Conservation (phyloP, 768 basidiomycete genomes). For the Clathrus columnatus region DNA sequence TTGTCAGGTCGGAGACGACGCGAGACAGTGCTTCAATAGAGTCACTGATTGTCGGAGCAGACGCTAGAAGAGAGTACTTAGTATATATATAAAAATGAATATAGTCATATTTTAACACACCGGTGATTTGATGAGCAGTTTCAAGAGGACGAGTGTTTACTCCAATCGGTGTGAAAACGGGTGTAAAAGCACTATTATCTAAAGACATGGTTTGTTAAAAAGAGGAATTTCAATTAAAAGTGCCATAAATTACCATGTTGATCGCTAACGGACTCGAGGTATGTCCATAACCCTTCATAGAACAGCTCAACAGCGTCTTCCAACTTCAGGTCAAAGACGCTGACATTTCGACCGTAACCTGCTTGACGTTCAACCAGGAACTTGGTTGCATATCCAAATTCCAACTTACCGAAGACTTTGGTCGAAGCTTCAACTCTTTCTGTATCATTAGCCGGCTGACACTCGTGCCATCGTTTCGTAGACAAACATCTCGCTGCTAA, state of each 20-base stretch:
- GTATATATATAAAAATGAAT: neutral
- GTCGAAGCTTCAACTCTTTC: constrained; percentile 50
- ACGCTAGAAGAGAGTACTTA: constrained; percentile 39
- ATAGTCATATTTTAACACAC: constrained; percentile 27
- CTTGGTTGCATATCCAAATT: neutral
- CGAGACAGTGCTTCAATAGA: constrained; percentile 57
- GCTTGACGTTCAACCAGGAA: neutral
- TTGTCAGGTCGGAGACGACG: constrained; percentile 51
- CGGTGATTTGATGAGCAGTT: constrained; percentile 28
- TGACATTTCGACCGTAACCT: constrained; percentile 31
- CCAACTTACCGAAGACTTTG: constrained; percentile 43
- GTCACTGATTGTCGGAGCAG: constrained; percentile 69
- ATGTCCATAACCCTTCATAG: constrained; percentile 52
- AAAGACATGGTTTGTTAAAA: neutral
- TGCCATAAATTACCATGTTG: constrained; percentile 45
- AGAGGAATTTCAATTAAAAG: neutral
- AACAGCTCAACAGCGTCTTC: constrained; percentile 48
- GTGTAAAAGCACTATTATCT: constrained; percentile 62
- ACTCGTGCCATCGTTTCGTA: constrained; percentile 44
- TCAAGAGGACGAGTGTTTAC: constrained; percentile 52
- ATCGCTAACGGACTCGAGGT: constrained; percentile 63
- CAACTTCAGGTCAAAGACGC: constrained; percentile 53
- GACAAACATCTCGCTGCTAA: constrained; percentile 67
- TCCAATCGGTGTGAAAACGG: constrained; percentile 62
- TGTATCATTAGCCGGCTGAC: constrained; percentile 56